phyloP scores from a whole-genome alignment of 768 basidiomycete genomes.

The Phallus indusiatus region DNA sequence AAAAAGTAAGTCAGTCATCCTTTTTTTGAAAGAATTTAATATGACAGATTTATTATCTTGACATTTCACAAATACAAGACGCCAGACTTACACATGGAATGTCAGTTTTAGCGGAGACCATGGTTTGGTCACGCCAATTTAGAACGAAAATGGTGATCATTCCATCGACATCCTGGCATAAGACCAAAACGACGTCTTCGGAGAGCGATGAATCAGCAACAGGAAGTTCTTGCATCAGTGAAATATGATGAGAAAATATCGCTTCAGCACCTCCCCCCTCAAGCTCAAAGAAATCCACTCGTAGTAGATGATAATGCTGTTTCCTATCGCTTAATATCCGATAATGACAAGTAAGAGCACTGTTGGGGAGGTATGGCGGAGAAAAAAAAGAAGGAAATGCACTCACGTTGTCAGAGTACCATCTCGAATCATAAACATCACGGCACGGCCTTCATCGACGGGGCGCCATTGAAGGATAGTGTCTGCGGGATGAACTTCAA shows the following conservation, averaged over 20 bases:
- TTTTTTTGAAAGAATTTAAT: not conserved
- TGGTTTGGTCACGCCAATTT: constrained; percentile 6
- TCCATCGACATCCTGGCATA: not conserved
- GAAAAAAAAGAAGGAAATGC: not conserved
- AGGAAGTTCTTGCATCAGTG: constrained; percentile 7
- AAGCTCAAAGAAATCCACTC: constrained; percentile 2
- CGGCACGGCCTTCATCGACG: constrained; percentile 9
- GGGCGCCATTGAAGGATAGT: constrained; percentile 7
- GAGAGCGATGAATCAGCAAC: constrained; percentile 8
- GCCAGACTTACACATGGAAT: constrained; percentile 1
- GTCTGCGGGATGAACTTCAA: constrained; percentile 7
- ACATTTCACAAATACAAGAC: too few relatives aligned
- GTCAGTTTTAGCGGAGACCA: constrained; percentile 7
- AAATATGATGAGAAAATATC: constrained; percentile 8
- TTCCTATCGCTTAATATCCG: not conserved
- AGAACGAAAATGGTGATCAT: constrained; percentile 8
- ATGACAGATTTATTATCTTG: not conserved
- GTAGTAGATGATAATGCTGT: constrained; percentile 6
- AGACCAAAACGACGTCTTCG: constrained; percentile 7
- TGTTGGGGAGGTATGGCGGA: not conserved
- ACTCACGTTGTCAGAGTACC: not conserved
- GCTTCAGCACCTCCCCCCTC: not conserved
- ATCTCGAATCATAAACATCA: constrained; percentile 8
- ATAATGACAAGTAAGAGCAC: not conserved
- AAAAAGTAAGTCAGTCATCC: not conserved